Evolutionary conservation across 306 rosid genomes (phyloP).

Genomic region (Castanea crenata): DNA sequence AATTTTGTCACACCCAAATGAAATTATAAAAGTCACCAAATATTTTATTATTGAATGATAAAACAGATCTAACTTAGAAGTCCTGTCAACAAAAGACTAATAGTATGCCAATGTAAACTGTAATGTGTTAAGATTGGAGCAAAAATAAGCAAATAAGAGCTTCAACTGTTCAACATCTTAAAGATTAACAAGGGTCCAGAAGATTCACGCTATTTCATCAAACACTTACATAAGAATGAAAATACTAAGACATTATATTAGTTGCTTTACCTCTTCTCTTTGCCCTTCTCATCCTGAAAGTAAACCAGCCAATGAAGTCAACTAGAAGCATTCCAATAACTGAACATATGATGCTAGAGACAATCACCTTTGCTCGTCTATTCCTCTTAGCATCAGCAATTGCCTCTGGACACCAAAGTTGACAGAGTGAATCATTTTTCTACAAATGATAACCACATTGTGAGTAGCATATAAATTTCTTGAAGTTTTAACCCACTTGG

Average conservation of each 20-base stretch:
- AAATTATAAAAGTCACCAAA: too few species aligned
- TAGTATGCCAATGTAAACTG: too few species aligned
- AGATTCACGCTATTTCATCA: not conserved
- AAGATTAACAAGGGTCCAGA: not conserved
- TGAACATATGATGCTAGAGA: not conserved
- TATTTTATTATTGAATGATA: too few species aligned
- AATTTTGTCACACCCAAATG: not conserved
- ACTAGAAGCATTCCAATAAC: constrained; percentile 7
- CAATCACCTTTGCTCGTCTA: constrained; percentile 4
- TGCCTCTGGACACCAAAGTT: constrained; percentile 8
- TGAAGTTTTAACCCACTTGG: not conserved
- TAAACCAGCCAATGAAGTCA: constrained; percentile 1
- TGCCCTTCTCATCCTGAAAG: constrained; percentile 4
- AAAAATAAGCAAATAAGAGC: not conserved
- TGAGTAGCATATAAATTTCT: not conserved
- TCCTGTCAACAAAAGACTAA: too few species aligned
- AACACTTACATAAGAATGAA: not conserved
- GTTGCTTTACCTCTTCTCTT: constrained; percentile 6
- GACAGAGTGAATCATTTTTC: not conserved
- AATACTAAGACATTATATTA: not conserved
- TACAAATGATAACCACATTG: not conserved
- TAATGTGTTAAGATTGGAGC: not conserved
- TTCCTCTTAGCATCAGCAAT: constrained; percentile 26
- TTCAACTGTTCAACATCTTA: not conserved
- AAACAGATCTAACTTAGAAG: too few species aligned